Evolutionary conservation across 306 rosid genomes (phyloP), one percentile per base, ranked within the genome.

Genomic region (Oemleria cerasiformis): DNA sequence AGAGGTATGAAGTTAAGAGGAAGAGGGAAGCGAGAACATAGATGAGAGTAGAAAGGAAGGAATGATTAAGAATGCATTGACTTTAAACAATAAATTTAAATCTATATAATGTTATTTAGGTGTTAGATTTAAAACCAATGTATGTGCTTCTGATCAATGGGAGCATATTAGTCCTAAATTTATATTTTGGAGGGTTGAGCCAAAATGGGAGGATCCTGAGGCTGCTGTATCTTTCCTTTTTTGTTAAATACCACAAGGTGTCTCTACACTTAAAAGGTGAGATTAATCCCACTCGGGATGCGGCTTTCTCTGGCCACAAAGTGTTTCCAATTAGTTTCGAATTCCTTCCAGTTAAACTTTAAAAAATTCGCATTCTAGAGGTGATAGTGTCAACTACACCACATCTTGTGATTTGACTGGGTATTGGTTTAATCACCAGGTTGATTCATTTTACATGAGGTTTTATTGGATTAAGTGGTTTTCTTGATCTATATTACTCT

Each of bases 181-280:
- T 4, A 9, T 13, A 8, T 20, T 38, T 17, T 68, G 14, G 67
- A 21, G 99, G 75, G 47, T 88, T 83, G 97, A 91, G 61, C 99
- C 99, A 19, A 95, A 95, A 68, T 95, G 97, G 97, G 99, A 95
- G 86, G 99, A 91, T 86, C 99, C 99, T 4, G 97, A 91, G 74
- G n/a, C n/a, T n/a, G n/a, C n/a, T n/a, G n/a, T n/a, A n/a, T n/a
- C n/a, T n/a, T n/a, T n/a, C n/a, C n/a, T n/a, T n/a, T n/a, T 94
- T 97, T 78, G 96, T 96, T 48, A 84, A 9, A 95, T 54, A 62
- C 10, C 62, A 88, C n/a, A n/a, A n/a, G n/a, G n/a, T 89, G 99
- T 95, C 97, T 97, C 94, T 91, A 51, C 97, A n/a, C n/a, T n/a
- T n/a, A 95, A 81, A 95, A 97, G 25, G 99, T 95, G 84, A 85